phyloP scores from a whole-genome alignment of 495 filamentous ascomycete genomes.

The Pseudevernia furfuracea region DNA sequence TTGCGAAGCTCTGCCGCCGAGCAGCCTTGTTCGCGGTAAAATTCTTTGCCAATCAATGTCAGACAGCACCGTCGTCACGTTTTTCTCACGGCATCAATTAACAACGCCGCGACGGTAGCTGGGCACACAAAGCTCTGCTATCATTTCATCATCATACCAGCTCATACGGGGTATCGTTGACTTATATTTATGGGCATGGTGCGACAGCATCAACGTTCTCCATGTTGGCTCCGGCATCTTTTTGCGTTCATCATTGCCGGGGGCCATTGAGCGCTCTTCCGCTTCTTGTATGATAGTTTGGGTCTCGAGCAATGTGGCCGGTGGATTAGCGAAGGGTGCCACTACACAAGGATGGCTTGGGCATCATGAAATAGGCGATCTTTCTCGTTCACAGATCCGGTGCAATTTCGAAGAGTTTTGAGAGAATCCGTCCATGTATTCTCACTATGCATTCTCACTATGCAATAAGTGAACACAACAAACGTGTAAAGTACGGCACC shows the following conservation, averaged over 20 bases:
- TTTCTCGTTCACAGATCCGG: background rate
- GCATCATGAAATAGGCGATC: background rate
- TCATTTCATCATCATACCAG: background rate
- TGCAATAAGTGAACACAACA: background rate
- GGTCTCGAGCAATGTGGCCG: background rate
- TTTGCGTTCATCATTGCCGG: background rate
- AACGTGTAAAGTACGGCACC: background rate
- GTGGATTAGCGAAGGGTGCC: background rate
- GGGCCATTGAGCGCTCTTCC: background rate
- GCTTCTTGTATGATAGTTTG: background rate
- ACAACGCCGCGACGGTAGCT: background rate
- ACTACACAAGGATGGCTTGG: background rate
- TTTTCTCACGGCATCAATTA: background rate
- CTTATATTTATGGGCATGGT: background rate
- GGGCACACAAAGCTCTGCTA: background rate
- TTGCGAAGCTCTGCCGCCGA: background rate
- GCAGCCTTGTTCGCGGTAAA: background rate
- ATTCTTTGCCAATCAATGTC: background rate
- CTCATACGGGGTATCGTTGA: background rate
- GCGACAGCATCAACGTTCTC: background rate
- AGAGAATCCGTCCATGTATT: background rate
- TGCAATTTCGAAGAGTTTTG: background rate
- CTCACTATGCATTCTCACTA: background rate
- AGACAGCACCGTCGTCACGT: background rate
- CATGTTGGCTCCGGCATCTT: background rate